A percentile compares a stretch with the other conserved stretches of the same genome.
phyloP scores from a whole-genome alignment of 345 rosid genomes.

The Isatis tinctoria region DNA sequence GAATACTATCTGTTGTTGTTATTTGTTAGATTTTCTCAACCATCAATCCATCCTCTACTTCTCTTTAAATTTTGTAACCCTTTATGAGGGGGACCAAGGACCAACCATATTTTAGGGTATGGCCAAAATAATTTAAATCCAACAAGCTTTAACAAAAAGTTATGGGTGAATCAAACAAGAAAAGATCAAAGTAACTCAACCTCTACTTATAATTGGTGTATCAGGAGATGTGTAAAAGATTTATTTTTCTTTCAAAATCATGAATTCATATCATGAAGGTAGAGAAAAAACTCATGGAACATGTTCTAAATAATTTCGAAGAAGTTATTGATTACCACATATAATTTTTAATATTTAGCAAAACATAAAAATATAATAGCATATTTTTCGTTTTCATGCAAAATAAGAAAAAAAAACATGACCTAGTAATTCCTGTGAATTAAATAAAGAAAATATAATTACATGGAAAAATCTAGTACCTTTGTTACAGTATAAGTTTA shows the following conservation, averaged over 20 bases:
- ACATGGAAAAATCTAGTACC: background rate
- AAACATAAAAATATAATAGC: background rate
- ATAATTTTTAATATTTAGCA: background rate
- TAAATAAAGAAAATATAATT: background rate
- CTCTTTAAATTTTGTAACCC: slow-evolving; percentile 33
- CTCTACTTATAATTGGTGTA: background rate
- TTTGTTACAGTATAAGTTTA: background rate
- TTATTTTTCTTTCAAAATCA: background rate
- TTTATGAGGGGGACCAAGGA: slow-evolving; percentile 36
- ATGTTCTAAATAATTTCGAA: background rate
- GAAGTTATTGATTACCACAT: background rate
- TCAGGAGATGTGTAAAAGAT: background rate
- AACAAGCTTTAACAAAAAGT: slow-evolving; percentile 15
- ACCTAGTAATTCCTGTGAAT: background rate
- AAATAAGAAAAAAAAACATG: background rate
- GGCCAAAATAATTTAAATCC: slow-evolving; percentile 24
- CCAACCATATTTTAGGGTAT: slow-evolving; percentile 34
- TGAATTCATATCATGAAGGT: background rate
- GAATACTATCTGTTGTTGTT: slow-evolving; percentile 30
- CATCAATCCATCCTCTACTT: slow-evolving; percentile 22
- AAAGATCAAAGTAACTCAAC: background rate
- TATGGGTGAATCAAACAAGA: slow-evolving; percentile 24
- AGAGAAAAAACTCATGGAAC: background rate
- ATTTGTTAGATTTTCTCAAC: slow-evolving; percentile 36
- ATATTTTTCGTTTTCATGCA: background rate